These are phyloP conservation scores for Termitomyces bulborhizus DNA, from an alignment of 768 basidiomycete genomes.

Conservation along the genomic window DNA sequence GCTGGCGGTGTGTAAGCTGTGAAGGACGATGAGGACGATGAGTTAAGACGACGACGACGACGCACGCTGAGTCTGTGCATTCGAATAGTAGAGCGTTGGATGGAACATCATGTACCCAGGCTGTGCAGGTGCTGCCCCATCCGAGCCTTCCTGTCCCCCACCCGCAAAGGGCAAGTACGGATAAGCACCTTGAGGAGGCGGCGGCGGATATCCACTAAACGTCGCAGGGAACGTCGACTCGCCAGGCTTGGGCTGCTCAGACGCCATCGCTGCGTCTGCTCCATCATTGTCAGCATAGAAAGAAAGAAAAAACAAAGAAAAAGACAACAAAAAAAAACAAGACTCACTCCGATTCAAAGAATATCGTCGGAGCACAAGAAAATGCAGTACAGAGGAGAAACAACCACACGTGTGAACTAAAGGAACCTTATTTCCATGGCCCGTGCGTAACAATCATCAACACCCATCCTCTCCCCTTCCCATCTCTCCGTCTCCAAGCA, in stretches of 20 bases:
- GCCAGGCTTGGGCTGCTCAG: conserved; percentile 27
- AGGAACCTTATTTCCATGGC: conserved; percentile 4
- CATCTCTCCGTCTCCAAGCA: background rate
- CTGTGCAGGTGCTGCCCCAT: conserved; percentile 19
- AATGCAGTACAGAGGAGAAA: background rate
- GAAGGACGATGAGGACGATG: too few species aligned
- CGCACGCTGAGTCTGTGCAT: conserved; percentile 31
- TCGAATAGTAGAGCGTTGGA: conserved; percentile 33
- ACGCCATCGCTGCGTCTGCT: conserved; percentile 23
- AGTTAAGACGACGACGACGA: background rate
- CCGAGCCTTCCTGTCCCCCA: conserved; percentile 27
- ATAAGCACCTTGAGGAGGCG: conserved; percentile 29
- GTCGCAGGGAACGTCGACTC: conserved; percentile 26
- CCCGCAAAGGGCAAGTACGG: conserved; percentile 35
- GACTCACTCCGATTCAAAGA: conserved; percentile 11
- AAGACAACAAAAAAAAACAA: background rate
- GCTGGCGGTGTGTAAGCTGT: conserved; percentile 9
- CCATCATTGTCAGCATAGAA: background rate
- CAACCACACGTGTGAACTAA: conserved; percentile 6
- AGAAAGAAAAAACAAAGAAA: too few species aligned
- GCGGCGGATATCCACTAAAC: conserved; percentile 22
- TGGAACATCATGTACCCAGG: conserved; percentile 35
- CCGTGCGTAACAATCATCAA: background rate
- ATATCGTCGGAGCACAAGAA: conserved; percentile 11
- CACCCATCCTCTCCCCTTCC: background rate